phyloP scores from a whole-genome alignment of 805 yeast species.

The Yamadazyma sp. region DNA sequence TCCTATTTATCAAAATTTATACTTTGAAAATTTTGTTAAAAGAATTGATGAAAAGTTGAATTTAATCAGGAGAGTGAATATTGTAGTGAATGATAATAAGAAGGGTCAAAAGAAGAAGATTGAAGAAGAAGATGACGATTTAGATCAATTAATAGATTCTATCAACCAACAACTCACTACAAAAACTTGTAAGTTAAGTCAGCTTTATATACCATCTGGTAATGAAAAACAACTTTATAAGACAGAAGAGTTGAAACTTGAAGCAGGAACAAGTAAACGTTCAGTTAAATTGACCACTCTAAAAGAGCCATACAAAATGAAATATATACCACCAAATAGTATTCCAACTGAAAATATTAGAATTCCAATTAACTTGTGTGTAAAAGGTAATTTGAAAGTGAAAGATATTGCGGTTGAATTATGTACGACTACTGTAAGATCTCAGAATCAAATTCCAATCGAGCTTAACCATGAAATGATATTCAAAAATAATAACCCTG shows the following conservation, averaged over 20 bases:
- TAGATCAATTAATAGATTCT: conserved; percentile 3
- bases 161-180: conserved; percentile 4
- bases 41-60: conserved; percentile 25
- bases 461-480: conserved; percentile 36
- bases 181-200: conserved; percentile 15
- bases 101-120: not conserved
- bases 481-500: conserved; percentile 19
- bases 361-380: conserved; percentile 5
- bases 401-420: conserved; percentile 24
- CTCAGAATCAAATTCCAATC: conserved; percentile 34
- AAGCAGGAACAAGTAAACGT: not conserved
- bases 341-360: conserved; percentile 14
- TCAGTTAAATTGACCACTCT: conserved; percentile 14
- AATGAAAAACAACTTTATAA: conserved; percentile 3
- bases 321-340: conserved; percentile 23
- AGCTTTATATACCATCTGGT: conserved; percentile 16
- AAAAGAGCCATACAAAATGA: conserved; percentile 15
- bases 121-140: not conserved
- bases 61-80: conserved; percentile 1
- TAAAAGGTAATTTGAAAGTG: conserved; percentile 21
- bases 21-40: conserved; percentile 22
- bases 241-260: not conserved
- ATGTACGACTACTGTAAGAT: conserved; percentile 27
- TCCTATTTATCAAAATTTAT: conserved; percentile 18
- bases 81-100: not conserved